These are phyloP conservation scores for Trifolium pratense DNA, from an alignment of 306 rosid genomes.

Conservation along the genomic window DNA sequence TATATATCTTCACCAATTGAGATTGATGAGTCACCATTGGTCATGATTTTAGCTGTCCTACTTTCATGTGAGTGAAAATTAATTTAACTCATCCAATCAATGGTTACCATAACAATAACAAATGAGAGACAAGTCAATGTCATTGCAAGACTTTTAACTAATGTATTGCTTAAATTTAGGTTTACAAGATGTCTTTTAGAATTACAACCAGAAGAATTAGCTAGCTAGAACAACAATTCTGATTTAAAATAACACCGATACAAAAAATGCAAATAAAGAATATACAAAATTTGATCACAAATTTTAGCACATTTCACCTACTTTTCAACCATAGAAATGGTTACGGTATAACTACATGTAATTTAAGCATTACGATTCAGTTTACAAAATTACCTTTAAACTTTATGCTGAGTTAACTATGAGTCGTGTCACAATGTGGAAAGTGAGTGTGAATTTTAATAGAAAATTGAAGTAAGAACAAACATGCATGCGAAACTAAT, in stretches of 20 bases:
- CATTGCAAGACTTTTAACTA: not conserved
- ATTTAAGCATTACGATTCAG: too few relatives aligned
- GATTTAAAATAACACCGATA: too few relatives aligned
- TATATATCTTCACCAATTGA: constrained; percentile 17
- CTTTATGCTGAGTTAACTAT: not conserved
- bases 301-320: too few relatives aligned
- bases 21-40: constrained; percentile 12
- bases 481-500: constrained; percentile 21
- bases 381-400: too few relatives aligned
- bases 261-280: too few relatives aligned
- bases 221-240: too few relatives aligned
- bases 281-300: too few relatives aligned
- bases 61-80: constrained; percentile 40
- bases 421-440: not conserved
- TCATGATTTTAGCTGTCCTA: constrained; percentile 39
- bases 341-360: too few relatives aligned
- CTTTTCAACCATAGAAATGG: too few relatives aligned
- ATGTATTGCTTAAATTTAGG: constrained; percentile 16
- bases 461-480: constrained; percentile 33
- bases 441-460: constrained; percentile 22
- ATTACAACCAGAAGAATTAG: not conserved
- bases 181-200: not conserved
- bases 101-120: constrained; percentile 23
- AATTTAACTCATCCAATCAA: constrained; percentile 14
- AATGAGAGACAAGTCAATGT: constrained; percentile 3